Evolutionary conservation across 352 stramenopile genomes (phyloP).

Genomic region (Phytophthora citrophthora): DNA sequence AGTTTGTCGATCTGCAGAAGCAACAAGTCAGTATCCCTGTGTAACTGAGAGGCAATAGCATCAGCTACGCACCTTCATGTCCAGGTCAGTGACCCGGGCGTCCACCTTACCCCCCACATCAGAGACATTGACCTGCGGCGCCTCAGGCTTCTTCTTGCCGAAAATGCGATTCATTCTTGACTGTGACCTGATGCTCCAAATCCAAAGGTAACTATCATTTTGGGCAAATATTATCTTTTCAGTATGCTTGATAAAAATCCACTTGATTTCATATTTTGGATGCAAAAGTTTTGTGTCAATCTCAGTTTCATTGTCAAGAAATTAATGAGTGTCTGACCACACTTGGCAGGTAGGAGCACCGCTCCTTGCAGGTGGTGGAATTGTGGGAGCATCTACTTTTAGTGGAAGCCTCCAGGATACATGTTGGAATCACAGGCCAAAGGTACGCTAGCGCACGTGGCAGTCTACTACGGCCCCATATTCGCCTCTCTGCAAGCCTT

Average conservation of each 20-base stretch:
- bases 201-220: neutral
- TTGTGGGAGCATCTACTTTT: too few species aligned
- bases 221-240: neutral
- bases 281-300: too few species aligned
- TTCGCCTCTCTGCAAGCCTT: too few species aligned
- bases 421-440: too few species aligned
- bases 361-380: too few species aligned
- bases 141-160: constrained; percentile 83
- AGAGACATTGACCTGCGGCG: constrained; percentile 71
- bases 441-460: too few species aligned
- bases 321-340: too few species aligned
- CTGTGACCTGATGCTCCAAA: too few species aligned
- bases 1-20: constrained; percentile 72
- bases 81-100: constrained; percentile 73
- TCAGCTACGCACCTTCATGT: constrained; percentile 68
- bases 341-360: too few species aligned
- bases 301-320: too few species aligned
- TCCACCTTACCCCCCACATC: constrained; percentile 84
- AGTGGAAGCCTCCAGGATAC: too few species aligned
- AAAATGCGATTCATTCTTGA: constrained; percentile 84
- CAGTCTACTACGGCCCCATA: too few species aligned
- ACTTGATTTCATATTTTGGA: neutral
- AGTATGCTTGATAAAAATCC: neutral
- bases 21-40: constrained; percentile 2
- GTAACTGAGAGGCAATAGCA: neutral